These are phyloP conservation scores for Tylopilus orsonianus DNA, from an alignment of 1,284 basidiomycete species.

Conservation along the genomic window DNA sequence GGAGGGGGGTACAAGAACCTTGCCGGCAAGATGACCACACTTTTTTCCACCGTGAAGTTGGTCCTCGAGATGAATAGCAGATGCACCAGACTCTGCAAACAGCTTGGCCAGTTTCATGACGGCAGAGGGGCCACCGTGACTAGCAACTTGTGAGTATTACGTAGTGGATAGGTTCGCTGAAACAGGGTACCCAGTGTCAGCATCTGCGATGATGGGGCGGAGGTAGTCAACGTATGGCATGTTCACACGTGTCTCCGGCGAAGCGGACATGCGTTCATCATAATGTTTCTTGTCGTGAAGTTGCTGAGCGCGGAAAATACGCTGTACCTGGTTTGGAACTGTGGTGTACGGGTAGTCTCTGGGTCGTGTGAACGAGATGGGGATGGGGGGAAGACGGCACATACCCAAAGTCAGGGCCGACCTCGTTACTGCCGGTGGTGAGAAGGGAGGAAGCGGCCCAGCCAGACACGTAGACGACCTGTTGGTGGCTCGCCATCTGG, in stretches of 20 bases:
- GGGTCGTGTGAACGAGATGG: conserved; percentile 6
- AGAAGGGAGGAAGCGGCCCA: conserved; percentile 89
- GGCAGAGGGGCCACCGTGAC: conserved; percentile 89
- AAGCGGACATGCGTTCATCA: conserved; percentile 75
- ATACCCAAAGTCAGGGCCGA: conserved; percentile 95
- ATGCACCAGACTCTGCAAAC: conserved; percentile 90
- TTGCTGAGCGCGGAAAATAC: conserved; percentile 83
- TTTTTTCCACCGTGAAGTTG: conserved; percentile 92
- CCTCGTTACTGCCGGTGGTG: conserved; percentile 92
- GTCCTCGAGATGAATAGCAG: conserved; percentile 90
- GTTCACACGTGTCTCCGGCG: conserved; percentile 62
- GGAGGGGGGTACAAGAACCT: conserved; percentile 88
- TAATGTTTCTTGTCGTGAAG: conserved; percentile 87
- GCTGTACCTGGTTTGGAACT: conserved; percentile 89
- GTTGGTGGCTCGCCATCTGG: conserved; percentile 95
- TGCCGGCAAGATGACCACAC: conserved; percentile 93
- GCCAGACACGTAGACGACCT: conserved; percentile 94
- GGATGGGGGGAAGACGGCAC: conserved; percentile 21
- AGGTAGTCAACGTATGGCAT: conserved; percentile 86
- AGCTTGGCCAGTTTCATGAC: conserved; percentile 97
- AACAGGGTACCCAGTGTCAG: conserved; percentile 78
- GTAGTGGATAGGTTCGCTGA: not conserved
- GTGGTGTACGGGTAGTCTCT: conserved; percentile 94
- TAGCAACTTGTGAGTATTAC: conserved; percentile 33
- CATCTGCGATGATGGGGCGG: conserved; percentile 92